Conservation (phyloP, 768 basidiomycete species). For the Auricularia cornea region DNA sequence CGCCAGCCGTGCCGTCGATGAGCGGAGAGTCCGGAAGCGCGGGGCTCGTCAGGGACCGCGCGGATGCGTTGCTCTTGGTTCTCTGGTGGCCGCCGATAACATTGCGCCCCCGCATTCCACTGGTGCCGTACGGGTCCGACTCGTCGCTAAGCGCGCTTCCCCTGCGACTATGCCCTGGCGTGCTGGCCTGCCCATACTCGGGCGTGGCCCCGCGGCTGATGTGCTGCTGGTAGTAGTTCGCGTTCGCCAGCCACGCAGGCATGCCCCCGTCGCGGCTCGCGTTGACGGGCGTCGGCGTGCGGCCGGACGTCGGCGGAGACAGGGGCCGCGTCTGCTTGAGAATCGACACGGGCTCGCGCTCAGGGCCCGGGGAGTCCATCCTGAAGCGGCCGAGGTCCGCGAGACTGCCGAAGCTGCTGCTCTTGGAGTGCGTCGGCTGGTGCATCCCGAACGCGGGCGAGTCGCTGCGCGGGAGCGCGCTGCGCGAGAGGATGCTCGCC, state of each 20-base stretch:
- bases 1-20: constrained; percentile 12
- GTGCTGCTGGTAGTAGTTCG: background rate
- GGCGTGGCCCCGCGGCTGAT: background rate
- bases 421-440: background rate
- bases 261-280: background rate
- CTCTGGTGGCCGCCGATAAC: background rate
- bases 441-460: constrained; percentile 39
- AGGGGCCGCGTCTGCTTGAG: background rate
- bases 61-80: constrained; percentile 26
- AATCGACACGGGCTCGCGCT: constrained; percentile 1
- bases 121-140: background rate
- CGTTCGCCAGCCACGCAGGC: background rate
- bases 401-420: background rate
- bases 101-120: background rate
- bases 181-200: background rate
- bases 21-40: constrained; percentile 53
- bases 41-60: constrained; percentile 47
- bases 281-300: background rate
- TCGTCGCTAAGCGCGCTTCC: background rate
- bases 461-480: constrained; percentile 39
- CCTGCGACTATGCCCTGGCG: background rate
- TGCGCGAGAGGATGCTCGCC: constrained; percentile 28
- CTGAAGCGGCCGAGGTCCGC: background rate
- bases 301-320: background rate
- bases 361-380: background rate